Percentiles rank a stretch among this genome's conserved stretches.
phyloP scores from a whole-genome alignment of 1,284 basidiomycete species.

The Moesziomyces antarcticus region DNA sequence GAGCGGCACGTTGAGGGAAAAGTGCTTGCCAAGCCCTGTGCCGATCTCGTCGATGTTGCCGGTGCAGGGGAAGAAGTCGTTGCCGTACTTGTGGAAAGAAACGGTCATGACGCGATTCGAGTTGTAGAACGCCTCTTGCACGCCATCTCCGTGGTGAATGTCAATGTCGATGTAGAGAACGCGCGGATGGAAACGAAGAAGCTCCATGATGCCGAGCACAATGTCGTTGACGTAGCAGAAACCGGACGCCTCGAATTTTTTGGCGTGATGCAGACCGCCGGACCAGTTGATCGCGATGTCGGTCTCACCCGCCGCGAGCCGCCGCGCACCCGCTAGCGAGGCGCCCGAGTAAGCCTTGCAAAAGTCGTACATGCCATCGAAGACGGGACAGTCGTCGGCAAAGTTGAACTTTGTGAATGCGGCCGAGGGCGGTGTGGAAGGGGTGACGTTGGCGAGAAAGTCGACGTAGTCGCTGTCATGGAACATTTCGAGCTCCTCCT shows the following conservation, averaged over 20 bases:
- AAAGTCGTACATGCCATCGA: slow-evolving; percentile 68
- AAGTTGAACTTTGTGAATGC: slow-evolving; percentile 67
- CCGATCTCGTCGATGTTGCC: slow-evolving; percentile 66
- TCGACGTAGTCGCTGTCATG: slow-evolving; percentile 94
- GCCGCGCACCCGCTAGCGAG: slow-evolving; percentile 78
- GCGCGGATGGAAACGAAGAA: slow-evolving; percentile 75
- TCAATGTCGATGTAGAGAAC: slow-evolving; percentile 98
- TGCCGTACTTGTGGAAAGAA: slow-evolving; percentile 99
- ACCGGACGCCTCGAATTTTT: slow-evolving; percentile 93
- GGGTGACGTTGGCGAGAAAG: slow-evolving; percentile 78
- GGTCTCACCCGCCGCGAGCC: slow-evolving; percentile 74
- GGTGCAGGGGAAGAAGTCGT: slow-evolving; percentile 83
- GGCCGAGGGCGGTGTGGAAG: slow-evolving; percentile 58
- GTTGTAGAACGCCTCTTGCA: slow-evolving; percentile 98
- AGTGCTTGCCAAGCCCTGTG: slow-evolving; percentile 81
- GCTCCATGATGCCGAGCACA: slow-evolving; percentile 63
- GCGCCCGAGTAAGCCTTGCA: slow-evolving; percentile 68
- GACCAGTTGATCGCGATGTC: slow-evolving; percentile 99
- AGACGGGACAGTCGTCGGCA: slow-evolving; percentile 67
- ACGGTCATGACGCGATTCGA: slow-evolving; percentile 98
- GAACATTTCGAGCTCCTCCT: slow-evolving; percentile 88
- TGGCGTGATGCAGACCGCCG: slow-evolving; percentile 96
- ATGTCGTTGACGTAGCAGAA: slow-evolving; percentile 96
- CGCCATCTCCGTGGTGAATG: slow-evolving; percentile 98
- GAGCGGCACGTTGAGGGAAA: slow-evolving; percentile 92